phyloP scores from a whole-genome alignment of 768 basidiomycete species.

The Pholiota conissans region DNA sequence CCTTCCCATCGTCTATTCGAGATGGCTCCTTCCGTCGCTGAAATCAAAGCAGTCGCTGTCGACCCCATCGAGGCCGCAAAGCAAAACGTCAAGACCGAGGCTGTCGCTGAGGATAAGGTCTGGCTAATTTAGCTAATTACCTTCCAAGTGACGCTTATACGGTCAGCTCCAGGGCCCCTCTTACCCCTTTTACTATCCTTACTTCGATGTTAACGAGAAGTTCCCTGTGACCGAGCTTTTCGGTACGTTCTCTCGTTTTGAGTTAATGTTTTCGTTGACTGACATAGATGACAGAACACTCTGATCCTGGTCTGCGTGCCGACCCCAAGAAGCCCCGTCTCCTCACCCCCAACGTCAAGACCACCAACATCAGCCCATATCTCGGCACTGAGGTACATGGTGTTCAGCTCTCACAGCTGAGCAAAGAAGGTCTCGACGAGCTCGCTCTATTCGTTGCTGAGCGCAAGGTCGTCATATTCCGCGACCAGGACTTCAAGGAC shows the following conservation, averaged over 20 bases:
- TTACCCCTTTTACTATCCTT: slow-evolving; percentile 50
- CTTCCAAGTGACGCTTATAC: not conserved
- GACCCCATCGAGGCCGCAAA: slow-evolving; percentile 20
- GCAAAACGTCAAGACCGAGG: slow-evolving; percentile 12
- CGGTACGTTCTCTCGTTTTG: slow-evolving; percentile 27
- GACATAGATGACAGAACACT: slow-evolving; percentile 27
- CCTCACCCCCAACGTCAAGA: slow-evolving; percentile 37
- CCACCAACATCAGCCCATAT: slow-evolving; percentile 46
- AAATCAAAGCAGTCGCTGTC: slow-evolving; percentile 14
- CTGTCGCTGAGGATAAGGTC: slow-evolving; percentile 16
- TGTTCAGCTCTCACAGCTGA: slow-evolving; percentile 53
- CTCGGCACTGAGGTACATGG: slow-evolving; percentile 52
- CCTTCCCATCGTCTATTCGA: not conserved
- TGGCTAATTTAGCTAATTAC: not conserved
- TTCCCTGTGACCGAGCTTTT: slow-evolving; percentile 48
- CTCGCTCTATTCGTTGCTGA: slow-evolving; percentile 52
- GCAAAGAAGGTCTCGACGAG: slow-evolving; percentile 52
- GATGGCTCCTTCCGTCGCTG: slow-evolving; percentile 34
- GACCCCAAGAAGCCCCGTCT: slow-evolving; percentile 53
- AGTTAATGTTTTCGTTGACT: not conserved
- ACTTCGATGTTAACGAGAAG: slow-evolving; percentile 48
- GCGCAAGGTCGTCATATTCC: slow-evolving; percentile 54
- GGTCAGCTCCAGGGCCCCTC: slow-evolving; percentile 31
- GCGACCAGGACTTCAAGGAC: slow-evolving; percentile 65
- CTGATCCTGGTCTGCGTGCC: slow-evolving; percentile 46